Evolutionary conservation across 169 alveolate species (phyloP), one percentile per base, ranked within the genome.

Genomic region (Cryptosporidium tyzzeri): DNA sequence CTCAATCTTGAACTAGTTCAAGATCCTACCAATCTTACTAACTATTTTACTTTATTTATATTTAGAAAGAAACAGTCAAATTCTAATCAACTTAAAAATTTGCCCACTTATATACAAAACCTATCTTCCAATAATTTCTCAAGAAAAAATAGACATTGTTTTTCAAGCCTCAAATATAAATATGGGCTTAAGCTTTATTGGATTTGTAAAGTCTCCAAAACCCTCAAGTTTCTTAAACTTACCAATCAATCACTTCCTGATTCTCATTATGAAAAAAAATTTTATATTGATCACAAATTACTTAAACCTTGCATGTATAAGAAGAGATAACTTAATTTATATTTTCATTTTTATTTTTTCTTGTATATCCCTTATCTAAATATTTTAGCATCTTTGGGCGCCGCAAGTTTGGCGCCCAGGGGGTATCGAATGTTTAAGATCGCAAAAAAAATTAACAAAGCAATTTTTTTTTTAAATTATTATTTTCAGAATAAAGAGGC

Each of bases 291-390:
- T 44, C 67, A 45, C 23, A 23, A 33, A 18, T 12, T 93, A 35
- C 74, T 93, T 12, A 45, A 58, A 26, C 95, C 95, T 12, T 93
- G 95, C 58, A 51, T 86, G 69, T 93, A 93, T 35, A 93, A 91
- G 26, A 85, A 85, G 16, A 48, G 95, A 68, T 93, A 80, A 59
- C 35, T 31, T 67, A 9, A 37, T 23, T 35, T 26, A 55, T 26
- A 23, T 26, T 26, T 26, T 5, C 14, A 8, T 8, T 55, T 23
- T 6, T 21, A 10, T 12, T 48, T 2, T 48, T 48, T 3, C 23
- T 48, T 48, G 14, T 48, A 14, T 45, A 45, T n/a, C n/a, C 45
- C 2, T 39, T 39, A 39, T 39, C 45, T 39, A 39, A 41, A 41
- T 41, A 41, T 48, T 48, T n/a, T 26, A 7, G 67, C 35, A 3